Base-by-base conservation (phyloP, 2,329 filamentous ascomycete species). In the Colletotrichum karsti region DNA sequence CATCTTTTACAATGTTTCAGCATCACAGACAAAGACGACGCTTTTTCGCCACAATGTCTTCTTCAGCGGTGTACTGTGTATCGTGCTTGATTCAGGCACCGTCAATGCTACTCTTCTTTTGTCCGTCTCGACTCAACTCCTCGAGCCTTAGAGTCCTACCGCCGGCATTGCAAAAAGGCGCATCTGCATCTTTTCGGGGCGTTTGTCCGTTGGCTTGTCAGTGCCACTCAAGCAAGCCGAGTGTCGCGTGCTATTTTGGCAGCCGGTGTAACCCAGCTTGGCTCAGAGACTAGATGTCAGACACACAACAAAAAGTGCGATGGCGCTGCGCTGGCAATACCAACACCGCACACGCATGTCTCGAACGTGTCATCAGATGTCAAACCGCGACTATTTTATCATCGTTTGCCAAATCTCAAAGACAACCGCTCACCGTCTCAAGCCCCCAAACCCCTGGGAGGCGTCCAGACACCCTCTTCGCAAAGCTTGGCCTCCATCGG, bases 21-120 rank as follows among this genome's bases (percentile, higher is more conserved):
- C 46, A 22, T 65, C 53, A 59, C 60, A n/a, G 54, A 68, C 61
- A 59, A 65, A 59, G 65, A 68, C 65, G 65, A 68, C 65, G 65
- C 65, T 35, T 5, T 58, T 68, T 65, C 42, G 60, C 65, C 65
- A 68, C 65, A 46, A 30, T 10, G 37, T 54, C 39, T 46, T 41
- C 30, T 39, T 54, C 60, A 22, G 46, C 46, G 33, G 13, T 42
- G 28, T 50, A 30, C 46, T 44, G 10, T 33, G 44, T 42, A 41
- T 30, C n/a, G 57, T n/a, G 15, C 42, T 58, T 58, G 64, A 63
- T 28, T 63, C 64, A 67, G 54, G 51, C 46, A 39, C 24, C 39
- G 60, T 39, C 64, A 67, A 46, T 57, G 60, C 53, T 15, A 30
- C 22, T 26, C 33, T 30, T 18, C 39, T 41, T 51, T 64, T 53